These are phyloP conservation scores for Hyparrhenia diplandra DNA, from an alignment of 176 grass and related monocot genomes.

Conservation along the genomic window DNA sequence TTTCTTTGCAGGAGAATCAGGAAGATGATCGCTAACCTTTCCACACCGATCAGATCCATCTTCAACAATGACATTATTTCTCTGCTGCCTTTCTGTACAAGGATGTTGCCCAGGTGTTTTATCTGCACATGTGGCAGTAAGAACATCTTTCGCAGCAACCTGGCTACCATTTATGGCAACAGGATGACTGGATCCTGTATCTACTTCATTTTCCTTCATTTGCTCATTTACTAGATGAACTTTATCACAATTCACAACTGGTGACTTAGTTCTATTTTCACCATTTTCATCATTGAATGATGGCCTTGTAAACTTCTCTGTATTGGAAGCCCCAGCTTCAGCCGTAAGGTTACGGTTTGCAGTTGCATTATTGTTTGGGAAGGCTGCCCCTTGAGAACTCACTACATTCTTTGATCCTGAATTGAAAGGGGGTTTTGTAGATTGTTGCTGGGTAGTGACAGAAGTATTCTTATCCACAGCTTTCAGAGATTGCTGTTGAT, in stretches of 20 bases:
- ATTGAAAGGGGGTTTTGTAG: not conserved
- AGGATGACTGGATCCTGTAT: constrained; percentile 17
- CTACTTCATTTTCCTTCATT: constrained; percentile 21
- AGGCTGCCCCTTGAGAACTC: constrained; percentile 7
- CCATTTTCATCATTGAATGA: not conserved
- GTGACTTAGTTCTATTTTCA: constrained; percentile 13
- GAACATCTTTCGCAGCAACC: constrained; percentile 8
- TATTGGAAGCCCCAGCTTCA: constrained; percentile 23
- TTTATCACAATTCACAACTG: constrained; percentile 25
- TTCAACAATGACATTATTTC: constrained; percentile 34
- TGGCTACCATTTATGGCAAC: constrained; percentile 9
- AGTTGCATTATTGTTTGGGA: not conserved
- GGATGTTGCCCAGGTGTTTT: constrained; percentile 10
- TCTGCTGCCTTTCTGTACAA: constrained; percentile 34
- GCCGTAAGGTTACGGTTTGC: constrained; percentile 2
- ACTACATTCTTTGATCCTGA: constrained; percentile 16
- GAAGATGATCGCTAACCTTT: constrained; percentile 1
- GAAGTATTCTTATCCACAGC: constrained; percentile 4
- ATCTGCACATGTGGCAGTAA: not conserved
- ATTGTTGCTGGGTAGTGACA: constrained; percentile 2
- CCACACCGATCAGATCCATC: constrained; percentile 24
- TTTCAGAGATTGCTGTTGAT: constrained; percentile 10
- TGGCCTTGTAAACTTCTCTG: constrained; percentile 12
- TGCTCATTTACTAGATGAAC: constrained; percentile 17
- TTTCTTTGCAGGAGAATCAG: constrained; percentile 13